Percentiles rank a stretch among this genome's conserved stretches.
Evolutionary conservation across 768 basidiomycete genomes (phyloP).

Genomic region (Mycena galericulata): DNA sequence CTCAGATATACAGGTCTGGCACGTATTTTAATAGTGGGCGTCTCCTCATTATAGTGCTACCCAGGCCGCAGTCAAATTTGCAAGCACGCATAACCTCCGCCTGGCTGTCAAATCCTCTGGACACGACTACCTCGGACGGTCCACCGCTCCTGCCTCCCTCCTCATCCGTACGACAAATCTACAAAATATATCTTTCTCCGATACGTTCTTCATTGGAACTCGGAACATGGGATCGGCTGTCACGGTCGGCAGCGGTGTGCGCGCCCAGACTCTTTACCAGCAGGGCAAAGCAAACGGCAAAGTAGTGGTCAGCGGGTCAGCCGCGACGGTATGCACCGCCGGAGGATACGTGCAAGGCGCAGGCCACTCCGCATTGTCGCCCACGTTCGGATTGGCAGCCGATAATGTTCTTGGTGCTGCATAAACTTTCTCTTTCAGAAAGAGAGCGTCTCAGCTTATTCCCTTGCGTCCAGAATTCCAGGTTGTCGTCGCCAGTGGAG

Average conservation of each 20-base stretch:
- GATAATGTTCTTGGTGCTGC: slow-evolving; percentile 40
- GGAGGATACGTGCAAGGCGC: slow-evolving; percentile 47
- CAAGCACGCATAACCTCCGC: slow-evolving; percentile 41
- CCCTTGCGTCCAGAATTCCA: slow-evolving; percentile 34
- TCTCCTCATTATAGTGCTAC: background rate
- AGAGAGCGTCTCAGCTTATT: background rate
- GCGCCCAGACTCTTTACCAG: slow-evolving; percentile 36
- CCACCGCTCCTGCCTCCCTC: slow-evolving; percentile 53
- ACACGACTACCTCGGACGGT: slow-evolving; percentile 59
- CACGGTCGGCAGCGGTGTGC: slow-evolving; percentile 43
- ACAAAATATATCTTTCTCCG: slow-evolving; percentile 46
- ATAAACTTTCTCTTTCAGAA: background rate
- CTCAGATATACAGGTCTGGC: background rate
- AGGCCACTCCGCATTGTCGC: slow-evolving; percentile 43
- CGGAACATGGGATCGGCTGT: slow-evolving; percentile 38
- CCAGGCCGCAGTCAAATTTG: slow-evolving; percentile 48
- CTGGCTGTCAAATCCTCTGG: slow-evolving; percentile 43
- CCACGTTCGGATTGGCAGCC: slow-evolving; percentile 38
- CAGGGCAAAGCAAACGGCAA: slow-evolving; percentile 37
- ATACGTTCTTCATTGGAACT: slow-evolving; percentile 34
- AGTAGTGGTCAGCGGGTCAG: slow-evolving; percentile 39
- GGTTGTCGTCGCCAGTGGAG: slow-evolving; percentile 45
- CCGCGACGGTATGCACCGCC: slow-evolving; percentile 38
- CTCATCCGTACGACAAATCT: slow-evolving; percentile 56
- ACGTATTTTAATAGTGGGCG: too few relatives aligned